Evolutionary conservation across 345 rosid genomes (phyloP).

Genomic region (Melaleuca alternifolia): DNA sequence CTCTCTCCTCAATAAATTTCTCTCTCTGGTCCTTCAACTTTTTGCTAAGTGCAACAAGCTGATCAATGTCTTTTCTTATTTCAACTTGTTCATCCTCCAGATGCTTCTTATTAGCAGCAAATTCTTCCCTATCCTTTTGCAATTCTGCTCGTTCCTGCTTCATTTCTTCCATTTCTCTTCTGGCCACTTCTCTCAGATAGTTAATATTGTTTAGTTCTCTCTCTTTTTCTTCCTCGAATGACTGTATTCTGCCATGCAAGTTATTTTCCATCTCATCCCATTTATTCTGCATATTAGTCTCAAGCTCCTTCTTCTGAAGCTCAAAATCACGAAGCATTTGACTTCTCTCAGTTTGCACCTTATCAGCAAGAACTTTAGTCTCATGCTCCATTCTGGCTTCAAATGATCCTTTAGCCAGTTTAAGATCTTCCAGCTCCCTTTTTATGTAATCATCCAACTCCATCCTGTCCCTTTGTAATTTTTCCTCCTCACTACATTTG

Average conservation of each 20-base stretch:
- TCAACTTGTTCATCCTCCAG: constrained; percentile 78
- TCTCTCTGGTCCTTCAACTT: constrained; percentile 77
- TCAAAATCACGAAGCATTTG: constrained; percentile 68
- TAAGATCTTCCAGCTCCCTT: constrained; percentile 59
- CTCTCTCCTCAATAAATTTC: constrained; percentile 70
- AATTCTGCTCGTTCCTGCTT: constrained; percentile 49
- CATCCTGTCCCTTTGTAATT: constrained; percentile 51
- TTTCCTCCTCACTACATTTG: constrained; percentile 58
- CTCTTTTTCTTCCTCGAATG: constrained; percentile 80
- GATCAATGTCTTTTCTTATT: constrained; percentile 74
- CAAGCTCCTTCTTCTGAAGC: constrained; percentile 53
- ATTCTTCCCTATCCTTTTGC: constrained; percentile 57
- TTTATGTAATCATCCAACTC: constrained; percentile 34
- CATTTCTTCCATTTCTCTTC: constrained; percentile 84
- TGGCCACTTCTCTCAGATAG: constrained; percentile 65
- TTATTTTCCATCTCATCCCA: constrained; percentile 55
- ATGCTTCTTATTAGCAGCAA: constrained; percentile 53
- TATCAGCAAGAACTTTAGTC: constrained; percentile 37
- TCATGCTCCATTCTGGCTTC: constrained; percentile 70
- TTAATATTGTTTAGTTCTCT: constrained; percentile 61
- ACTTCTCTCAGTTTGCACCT: constrained; percentile 64
- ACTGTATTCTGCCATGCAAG: constrained; percentile 42
- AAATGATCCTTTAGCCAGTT: constrained; percentile 61
- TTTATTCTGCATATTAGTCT: constrained; percentile 51
- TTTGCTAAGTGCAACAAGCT: constrained; percentile 65